Evolutionary conservation across 2,329 filamentous ascomycete species (phyloP), one percentile per base, ranked within the genome.

Genomic region (Hymenoscyphus repandus): DNA sequence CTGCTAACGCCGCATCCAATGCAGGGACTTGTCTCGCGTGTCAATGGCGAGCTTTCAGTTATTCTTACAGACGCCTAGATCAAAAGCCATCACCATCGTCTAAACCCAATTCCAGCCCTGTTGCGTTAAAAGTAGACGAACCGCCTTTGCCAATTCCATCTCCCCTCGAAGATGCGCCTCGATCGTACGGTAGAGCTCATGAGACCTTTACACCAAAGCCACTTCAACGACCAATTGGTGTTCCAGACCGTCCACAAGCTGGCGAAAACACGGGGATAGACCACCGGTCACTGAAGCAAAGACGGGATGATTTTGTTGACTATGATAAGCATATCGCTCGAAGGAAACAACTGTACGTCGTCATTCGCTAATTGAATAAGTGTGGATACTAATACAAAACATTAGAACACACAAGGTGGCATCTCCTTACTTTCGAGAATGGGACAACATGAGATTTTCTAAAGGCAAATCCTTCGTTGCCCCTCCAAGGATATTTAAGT

Each of bases 391-490:
- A 27, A 27, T 27, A 30, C 27, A 45, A 12, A 2, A 20, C 10
- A 18, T 62, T 58, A 89, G 85, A 48, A 88, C 88, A 40, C 78
- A 80, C 59, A 83, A 90, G 67, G 85, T 95, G 64, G 75, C 85
- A 17, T 88, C 88, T 52, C 91, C 92, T 2, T 99, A 99, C 71
- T 99, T 96, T 73, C 87, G 90, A 68, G 92, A 99, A 76, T 96
- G 90, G 87, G 82, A 81, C 53, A 93, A 95, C 70, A 80, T 96
- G 69, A 76, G 77, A 47, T 79, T 85, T 58, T 85, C 93, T 71
- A 82, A 90, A 62, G 93, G 93, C 64, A 99, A 99, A 71, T 90
- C 90, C 20, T 99, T 96, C 72, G 74, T 92, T 46, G 84, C 90
- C 17, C 92, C 92, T 34, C 82, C 87, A 3, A 78, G 86, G n/a